Percentiles rank a stretch among this genome's conserved stretches.
phyloP scores from a whole-genome alignment of 2,329 filamentous ascomycete species.

The Zymoseptoria brevis region DNA sequence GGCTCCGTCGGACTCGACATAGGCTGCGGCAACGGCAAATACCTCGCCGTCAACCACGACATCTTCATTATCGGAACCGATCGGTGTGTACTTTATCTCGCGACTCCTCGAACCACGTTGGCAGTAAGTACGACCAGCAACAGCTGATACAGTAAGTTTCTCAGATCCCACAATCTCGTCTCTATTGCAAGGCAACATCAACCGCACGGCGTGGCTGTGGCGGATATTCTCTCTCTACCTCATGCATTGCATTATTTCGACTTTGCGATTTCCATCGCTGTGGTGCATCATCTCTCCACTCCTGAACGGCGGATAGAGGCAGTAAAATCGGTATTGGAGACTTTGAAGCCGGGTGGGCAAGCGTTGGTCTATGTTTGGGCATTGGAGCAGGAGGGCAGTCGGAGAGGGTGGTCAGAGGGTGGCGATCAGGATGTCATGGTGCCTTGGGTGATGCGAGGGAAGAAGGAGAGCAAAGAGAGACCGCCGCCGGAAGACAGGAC shows the following conservation, averaged over 20 bases:
- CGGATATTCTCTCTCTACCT: constrained; percentile 76
- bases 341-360: constrained; percentile 46
- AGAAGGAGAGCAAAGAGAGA: constrained; percentile 24
- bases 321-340: constrained; percentile 61
- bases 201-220: constrained; percentile 63
- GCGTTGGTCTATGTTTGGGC: constrained; percentile 91
- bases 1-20: constrained; percentile 82
- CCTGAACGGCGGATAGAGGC: constrained; percentile 62
- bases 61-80: constrained; percentile 81
- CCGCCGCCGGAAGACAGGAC: constrained; percentile 38
- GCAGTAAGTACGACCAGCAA: background rate
- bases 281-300: constrained; percentile 88
- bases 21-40: constrained; percentile 96
- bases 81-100: constrained; percentile 47
- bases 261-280: constrained; percentile 89
- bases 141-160: constrained; percentile 15
- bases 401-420: constrained; percentile 79
- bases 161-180: constrained; percentile 51
- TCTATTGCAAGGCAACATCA: constrained; percentile 50
- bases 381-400: constrained; percentile 78
- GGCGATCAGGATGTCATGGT: constrained; percentile 88
- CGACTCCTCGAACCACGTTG: background rate
- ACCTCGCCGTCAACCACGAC: constrained; percentile 67
- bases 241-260: constrained; percentile 62
- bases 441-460: constrained; percentile 69